Conservation (phyloP, 2,329 filamentous ascomycete genomes). For the Fusarium pseudonygamai region DNA sequence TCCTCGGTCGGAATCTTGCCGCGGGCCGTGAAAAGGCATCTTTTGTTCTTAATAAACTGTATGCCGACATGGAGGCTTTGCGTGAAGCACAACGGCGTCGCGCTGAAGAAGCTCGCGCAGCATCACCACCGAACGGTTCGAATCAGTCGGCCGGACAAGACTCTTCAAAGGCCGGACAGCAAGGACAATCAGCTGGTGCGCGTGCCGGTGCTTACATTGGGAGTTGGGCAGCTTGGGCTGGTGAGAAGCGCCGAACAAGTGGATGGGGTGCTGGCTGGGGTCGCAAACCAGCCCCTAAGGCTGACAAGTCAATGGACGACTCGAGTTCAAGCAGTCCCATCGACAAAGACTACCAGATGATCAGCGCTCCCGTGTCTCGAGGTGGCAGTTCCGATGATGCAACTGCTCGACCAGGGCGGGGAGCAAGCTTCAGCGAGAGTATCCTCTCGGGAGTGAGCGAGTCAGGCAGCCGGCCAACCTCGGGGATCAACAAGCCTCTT, state of each 20-base stretch:
- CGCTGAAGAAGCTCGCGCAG: constrained; percentile 50
- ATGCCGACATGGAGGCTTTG: constrained; percentile 83
- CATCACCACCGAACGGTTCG: constrained; percentile 10
- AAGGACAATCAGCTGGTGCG: constrained; percentile 59
- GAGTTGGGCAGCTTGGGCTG: constrained; percentile 75
- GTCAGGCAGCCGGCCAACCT: constrained; percentile 37
- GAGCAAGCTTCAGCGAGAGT: constrained; percentile 57
- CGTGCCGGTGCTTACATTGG: constrained; percentile 72
- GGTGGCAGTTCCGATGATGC: constrained; percentile 44
- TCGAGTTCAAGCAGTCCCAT: constrained; percentile 51
- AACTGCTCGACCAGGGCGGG: constrained; percentile 47
- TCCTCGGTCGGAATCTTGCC: constrained; percentile 87
- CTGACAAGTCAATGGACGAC: constrained; percentile 45
- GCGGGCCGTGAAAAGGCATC: constrained; percentile 89
- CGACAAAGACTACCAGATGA: constrained; percentile 50
- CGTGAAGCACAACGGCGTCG: constrained; percentile 57
- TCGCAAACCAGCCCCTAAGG: constrained; percentile 46
- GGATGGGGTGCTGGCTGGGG: constrained; percentile 57
- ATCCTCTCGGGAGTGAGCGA: constrained; percentile 53
- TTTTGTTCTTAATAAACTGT: constrained; percentile 86
- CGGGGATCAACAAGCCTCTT: constrained; percentile 23
- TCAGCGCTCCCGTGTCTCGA: constrained; percentile 45
- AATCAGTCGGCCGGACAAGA: constrained; percentile 32
- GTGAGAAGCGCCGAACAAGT: constrained; percentile 75
- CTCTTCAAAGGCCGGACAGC: constrained; percentile 55